These are phyloP conservation scores for Stipa capillata DNA, from an alignment of 176 grass and related monocot species.

Conservation along the genomic window DNA sequence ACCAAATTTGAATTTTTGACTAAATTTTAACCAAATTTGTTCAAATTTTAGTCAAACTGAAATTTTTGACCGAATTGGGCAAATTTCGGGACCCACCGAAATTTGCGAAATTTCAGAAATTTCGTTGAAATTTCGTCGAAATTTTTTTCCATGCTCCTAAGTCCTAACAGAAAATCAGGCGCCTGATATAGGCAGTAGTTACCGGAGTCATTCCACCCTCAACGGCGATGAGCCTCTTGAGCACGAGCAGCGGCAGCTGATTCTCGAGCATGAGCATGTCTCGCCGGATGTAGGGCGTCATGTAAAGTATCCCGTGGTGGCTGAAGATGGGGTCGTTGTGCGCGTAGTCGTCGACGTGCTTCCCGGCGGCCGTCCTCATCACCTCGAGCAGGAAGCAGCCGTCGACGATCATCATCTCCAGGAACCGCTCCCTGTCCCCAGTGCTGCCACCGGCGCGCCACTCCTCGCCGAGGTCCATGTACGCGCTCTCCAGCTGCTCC, in stretches of 20 bases:
- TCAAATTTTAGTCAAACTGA: too few relatives aligned
- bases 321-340: constrained; percentile 70
- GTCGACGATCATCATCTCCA: constrained; percentile 28
- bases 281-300: constrained; percentile 38
- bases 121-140: too few relatives aligned
- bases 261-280: constrained; percentile 75
- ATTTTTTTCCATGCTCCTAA: too few relatives aligned
- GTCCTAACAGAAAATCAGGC: too few relatives aligned
- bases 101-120: too few relatives aligned
- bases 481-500: constrained; percentile 10
- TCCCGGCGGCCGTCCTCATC: constrained; percentile 13
- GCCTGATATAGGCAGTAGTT: too few relatives aligned
- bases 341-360: constrained; percentile 18
- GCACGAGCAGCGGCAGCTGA: constrained; percentile 54
- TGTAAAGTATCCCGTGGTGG: constrained; percentile 44
- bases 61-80: too few relatives aligned
- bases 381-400: constrained; percentile 75
- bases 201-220: neutral
- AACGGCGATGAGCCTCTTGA: constrained; percentile 11
- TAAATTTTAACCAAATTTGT: too few relatives aligned
- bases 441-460: neutral
- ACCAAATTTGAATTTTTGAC: too few relatives aligned
- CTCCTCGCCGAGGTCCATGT: neutral
- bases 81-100: too few relatives aligned
- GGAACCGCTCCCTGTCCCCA: neutral